Conservation (phyloP, 2,329 filamentous ascomycete genomes). For the Neofusicoccum cordaticola region DNA sequence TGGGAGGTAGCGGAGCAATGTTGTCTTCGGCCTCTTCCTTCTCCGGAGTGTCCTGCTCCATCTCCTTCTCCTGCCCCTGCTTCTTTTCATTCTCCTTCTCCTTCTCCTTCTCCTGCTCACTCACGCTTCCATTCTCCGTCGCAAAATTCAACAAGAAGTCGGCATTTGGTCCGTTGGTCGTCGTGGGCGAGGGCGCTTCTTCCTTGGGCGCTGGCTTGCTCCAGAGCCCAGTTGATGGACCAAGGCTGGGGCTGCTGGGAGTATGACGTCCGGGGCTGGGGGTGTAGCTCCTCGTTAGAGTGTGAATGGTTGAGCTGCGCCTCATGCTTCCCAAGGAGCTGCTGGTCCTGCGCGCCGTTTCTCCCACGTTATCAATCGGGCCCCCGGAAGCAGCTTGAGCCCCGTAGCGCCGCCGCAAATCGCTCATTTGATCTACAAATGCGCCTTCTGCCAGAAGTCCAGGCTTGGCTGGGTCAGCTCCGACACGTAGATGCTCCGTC, state of each 20-base stretch:
- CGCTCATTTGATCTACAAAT: background rate
- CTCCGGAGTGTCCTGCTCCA: constrained; percentile 28
- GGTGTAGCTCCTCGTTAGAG: constrained; percentile 25
- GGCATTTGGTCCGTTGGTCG: constrained; percentile 25
- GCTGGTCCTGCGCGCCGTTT: constrained; percentile 31
- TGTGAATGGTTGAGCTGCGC: constrained; percentile 30
- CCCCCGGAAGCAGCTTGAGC: constrained; percentile 26
- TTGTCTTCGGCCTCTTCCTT: constrained; percentile 30
- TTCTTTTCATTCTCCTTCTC: constrained; percentile 20
- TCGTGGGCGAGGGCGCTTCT: constrained; percentile 23
- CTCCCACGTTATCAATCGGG: constrained; percentile 30
- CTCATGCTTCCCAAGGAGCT: constrained; percentile 41
- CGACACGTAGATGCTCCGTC: constrained; percentile 66
- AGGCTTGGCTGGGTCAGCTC: constrained; percentile 40
- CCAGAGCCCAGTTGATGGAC: constrained; percentile 38
- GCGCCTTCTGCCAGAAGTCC: constrained; percentile 9
- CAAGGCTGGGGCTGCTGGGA: constrained; percentile 21
- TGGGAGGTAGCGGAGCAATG: constrained; percentile 28
- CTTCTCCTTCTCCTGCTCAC: background rate
- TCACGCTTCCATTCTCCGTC: constrained; percentile 22
- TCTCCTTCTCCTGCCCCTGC: constrained; percentile 27
- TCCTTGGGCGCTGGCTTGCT: constrained; percentile 28
- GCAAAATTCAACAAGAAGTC: constrained; percentile 36
- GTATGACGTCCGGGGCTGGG: constrained; percentile 22
- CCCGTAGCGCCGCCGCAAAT: constrained; percentile 22